phyloP scores from a whole-genome alignment of 129 eudicot genomes.

The Silybum marianum region DNA sequence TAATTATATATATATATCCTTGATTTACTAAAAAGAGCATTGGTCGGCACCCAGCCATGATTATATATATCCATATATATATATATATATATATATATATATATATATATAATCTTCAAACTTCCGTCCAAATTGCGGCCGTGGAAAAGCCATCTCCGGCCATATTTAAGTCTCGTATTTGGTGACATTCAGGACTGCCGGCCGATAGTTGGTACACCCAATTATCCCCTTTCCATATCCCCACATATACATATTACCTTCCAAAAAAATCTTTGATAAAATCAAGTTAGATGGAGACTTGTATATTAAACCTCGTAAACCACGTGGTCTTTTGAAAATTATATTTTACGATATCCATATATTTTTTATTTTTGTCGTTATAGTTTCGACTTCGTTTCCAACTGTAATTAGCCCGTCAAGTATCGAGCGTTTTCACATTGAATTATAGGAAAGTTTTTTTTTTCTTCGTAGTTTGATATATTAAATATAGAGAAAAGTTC shows the following conservation, averaged over 20 bases:
- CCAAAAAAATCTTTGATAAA: background rate
- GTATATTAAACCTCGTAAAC: background rate
- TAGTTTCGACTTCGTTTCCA: background rate
- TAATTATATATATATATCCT: too few relatives aligned
- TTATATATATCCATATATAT: too few relatives aligned
- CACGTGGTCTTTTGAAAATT: background rate
- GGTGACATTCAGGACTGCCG: background rate
- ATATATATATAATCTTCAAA: background rate
- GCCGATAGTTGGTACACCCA: background rate
- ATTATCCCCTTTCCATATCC: background rate
- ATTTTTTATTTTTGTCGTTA: too few relatives aligned
- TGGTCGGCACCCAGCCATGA: background rate
- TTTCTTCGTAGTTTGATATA: too few relatives aligned
- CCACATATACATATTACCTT: background rate
- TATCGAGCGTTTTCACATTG: background rate
- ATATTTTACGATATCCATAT: background rate
- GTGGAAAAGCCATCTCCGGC: background rate
- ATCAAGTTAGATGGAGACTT: background rate
- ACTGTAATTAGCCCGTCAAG: background rate
- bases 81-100: too few relatives aligned
- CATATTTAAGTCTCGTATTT: background rate
- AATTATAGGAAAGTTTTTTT: too few relatives aligned
- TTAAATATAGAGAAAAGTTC: too few relatives aligned
- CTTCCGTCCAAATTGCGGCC: constrained; percentile 4
- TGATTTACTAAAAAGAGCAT: background rate